These are phyloP conservation scores for Xylariomycetidae sp. DNA, from an alignment of 2,329 filamentous ascomycete genomes.

Conservation along the genomic window DNA sequence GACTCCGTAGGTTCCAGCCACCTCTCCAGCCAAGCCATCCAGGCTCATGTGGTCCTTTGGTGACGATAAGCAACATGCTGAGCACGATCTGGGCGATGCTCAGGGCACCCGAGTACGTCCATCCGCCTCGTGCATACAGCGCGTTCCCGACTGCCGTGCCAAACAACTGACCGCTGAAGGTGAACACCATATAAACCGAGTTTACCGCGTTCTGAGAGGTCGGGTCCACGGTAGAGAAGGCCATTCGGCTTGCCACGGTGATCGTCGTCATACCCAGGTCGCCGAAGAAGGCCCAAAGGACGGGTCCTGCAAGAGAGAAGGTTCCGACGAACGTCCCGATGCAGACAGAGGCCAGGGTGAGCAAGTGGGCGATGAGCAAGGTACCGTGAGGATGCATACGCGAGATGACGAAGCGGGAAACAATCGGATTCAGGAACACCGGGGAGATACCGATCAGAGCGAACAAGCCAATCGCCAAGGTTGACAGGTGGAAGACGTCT, in stretches of 20 bases:
- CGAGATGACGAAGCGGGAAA: conserved; percentile 19
- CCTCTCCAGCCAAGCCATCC: conserved; percentile 28
- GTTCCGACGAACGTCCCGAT: conserved; percentile 26
- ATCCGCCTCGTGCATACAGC: conserved; percentile 26
- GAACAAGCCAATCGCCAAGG: conserved; percentile 22
- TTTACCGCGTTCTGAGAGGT: conserved; percentile 32
- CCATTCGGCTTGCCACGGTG: conserved; percentile 26
- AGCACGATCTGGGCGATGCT: conserved; percentile 24
- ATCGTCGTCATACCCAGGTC: conserved; percentile 28
- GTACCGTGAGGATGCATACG: conserved; percentile 21
- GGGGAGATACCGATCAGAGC: conserved; percentile 23
- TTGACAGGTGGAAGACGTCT: conserved; percentile 20
- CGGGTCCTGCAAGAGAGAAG: conserved; percentile 26
- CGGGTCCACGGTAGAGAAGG: conserved; percentile 24
- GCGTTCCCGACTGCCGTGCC: conserved; percentile 27
- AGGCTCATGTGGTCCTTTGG: conserved; percentile 24
- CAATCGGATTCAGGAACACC: conserved; percentile 21
- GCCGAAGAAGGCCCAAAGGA: conserved; percentile 27
- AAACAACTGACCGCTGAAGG: conserved; percentile 27
- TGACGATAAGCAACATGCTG: conserved; percentile 17
- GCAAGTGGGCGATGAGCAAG: conserved; percentile 16
- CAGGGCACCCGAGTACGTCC: conserved; percentile 24
- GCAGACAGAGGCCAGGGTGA: conserved; percentile 14
- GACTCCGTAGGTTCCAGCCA: conserved; percentile 21
- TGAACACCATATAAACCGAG: conserved; percentile 28